Evolutionary conservation across 2,329 filamentous ascomycete genomes (phyloP).

Genomic region (Hysterium pulicare): DNA sequence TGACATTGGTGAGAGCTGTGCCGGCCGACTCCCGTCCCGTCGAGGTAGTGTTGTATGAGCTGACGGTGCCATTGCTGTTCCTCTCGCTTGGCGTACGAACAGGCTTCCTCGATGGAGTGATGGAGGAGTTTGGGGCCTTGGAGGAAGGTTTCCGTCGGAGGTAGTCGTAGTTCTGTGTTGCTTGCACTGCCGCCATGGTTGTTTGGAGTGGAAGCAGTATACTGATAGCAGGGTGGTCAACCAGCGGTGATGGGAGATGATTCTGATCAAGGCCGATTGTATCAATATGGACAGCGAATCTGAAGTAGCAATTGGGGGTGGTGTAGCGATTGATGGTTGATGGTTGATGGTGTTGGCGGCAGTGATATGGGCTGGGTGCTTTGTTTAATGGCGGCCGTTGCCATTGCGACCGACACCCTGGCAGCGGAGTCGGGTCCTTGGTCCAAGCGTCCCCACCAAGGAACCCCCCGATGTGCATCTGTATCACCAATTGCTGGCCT

Average conservation of each 20-base stretch:
- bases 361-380: too few relatives aligned
- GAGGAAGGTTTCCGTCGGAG: slow-evolving; percentile 56
- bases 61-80: slow-evolving; percentile 86
- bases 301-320: neutral
- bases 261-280: neutral
- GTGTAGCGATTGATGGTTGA: neutral
- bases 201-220: too few relatives aligned
- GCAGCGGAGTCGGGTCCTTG: neutral
- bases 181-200: slow-evolving; percentile 23
- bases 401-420: too few relatives aligned
- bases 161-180: slow-evolving; percentile 52
- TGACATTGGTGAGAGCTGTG: slow-evolving; percentile 66
- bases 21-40: slow-evolving; percentile 73
- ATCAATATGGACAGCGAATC: slow-evolving; percentile 4
- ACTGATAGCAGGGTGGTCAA: slow-evolving; percentile 3
- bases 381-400: too few relatives aligned
- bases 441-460: neutral
- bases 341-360: neutral
- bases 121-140: slow-evolving; percentile 33
- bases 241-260: neutral
- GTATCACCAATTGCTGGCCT: too few relatives aligned
- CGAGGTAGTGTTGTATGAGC: slow-evolving; percentile 74
- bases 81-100: slow-evolving; percentile 57
- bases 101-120: slow-evolving; percentile 38
- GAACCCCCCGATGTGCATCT: neutral